Percentiles rank a stretch among this genome's conserved stretches.
phyloP scores from a whole-genome alignment of 768 basidiomycete species.

The Lactifluus volemus region DNA sequence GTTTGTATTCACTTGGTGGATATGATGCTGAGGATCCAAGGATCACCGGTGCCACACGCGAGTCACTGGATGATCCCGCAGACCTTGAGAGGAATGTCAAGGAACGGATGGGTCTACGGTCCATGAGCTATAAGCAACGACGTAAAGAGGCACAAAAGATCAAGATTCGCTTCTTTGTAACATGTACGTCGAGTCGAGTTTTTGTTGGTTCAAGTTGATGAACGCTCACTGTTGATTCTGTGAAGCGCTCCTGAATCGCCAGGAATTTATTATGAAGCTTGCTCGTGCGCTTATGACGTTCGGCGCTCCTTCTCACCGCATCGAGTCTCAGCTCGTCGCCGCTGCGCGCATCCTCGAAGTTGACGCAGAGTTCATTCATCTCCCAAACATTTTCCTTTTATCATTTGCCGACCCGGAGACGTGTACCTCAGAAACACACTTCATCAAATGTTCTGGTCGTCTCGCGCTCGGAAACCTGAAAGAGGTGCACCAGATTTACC shows the following conservation, averaged over 20 bases:
- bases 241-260: constrained; percentile 67
- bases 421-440: constrained; percentile 79
- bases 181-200: constrained; percentile 35
- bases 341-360: constrained; percentile 86
- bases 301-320: constrained; percentile 85
- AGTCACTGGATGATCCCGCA: constrained; percentile 43
- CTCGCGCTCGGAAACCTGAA: constrained; percentile 79
- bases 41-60: constrained; percentile 45
- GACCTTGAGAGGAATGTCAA: constrained; percentile 46
- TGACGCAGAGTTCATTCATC: constrained; percentile 80
- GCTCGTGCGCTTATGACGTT: constrained; percentile 84
- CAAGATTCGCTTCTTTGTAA: constrained; percentile 61
- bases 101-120: constrained; percentile 30
- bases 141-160: constrained; percentile 53
- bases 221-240: neutral
- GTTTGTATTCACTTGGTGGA: constrained; percentile 18
- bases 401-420: constrained; percentile 83
- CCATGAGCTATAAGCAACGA: constrained; percentile 55
- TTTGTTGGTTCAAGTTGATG: neutral
- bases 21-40: constrained; percentile 61
- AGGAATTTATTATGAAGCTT: constrained; percentile 78
- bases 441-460: constrained; percentile 67
- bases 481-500: constrained; percentile 76
- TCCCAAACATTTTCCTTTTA: constrained; percentile 69
- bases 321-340: constrained; percentile 83